phyloP scores from a whole-genome alignment of 73 alveolate species.

The Uronychia binucleata region DNA sequence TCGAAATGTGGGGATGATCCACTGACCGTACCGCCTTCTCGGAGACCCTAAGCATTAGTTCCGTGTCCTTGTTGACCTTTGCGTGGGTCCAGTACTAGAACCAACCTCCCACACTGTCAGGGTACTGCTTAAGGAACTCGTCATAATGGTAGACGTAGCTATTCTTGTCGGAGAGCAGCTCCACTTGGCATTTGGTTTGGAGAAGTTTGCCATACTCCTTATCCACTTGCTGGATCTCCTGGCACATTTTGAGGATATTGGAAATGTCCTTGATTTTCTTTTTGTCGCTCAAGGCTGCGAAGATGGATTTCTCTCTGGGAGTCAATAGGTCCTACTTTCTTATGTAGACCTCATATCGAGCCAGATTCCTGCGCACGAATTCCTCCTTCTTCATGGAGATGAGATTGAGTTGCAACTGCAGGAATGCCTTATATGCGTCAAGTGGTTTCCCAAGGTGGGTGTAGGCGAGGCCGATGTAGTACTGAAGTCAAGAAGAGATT shows the following conservation, averaged over 20 bases:
- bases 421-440: background rate
- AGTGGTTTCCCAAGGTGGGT: background rate
- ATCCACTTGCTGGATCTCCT: background rate
- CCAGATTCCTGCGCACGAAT: background rate
- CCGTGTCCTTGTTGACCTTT: background rate
- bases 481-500: background rate
- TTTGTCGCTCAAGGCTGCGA: background rate
- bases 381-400: background rate
- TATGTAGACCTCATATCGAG: background rate
- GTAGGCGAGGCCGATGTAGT: background rate
- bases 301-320: background rate
- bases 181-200: background rate
- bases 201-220: background rate
- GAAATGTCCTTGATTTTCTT: background rate
- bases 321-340: background rate
- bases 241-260: background rate
- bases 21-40: background rate
- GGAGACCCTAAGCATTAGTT: constrained; percentile 1
- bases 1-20: constrained; percentile 14
- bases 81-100: constrained; percentile 2
- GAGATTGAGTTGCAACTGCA: background rate
- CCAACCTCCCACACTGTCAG: constrained; percentile 12
- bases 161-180: background rate
- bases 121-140: constrained; percentile 4
- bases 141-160: background rate